Base-by-base conservation (phyloP, 768 basidiomycete species). In the Candolleomyces eurysporus region DNA sequence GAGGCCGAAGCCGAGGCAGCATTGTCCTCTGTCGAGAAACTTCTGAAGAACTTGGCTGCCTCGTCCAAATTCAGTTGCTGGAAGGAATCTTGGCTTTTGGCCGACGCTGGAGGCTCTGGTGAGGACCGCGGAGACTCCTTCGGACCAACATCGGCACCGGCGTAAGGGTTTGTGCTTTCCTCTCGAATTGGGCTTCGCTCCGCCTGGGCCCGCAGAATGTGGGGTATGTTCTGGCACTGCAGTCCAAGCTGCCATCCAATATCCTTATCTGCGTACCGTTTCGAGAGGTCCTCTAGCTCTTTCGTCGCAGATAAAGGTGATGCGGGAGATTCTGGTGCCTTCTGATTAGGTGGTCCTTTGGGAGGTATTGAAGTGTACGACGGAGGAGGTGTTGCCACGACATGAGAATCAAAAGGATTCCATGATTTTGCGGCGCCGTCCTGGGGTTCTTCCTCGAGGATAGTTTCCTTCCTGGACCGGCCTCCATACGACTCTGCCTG, bases 221-320 rank as follows among this genome's bases (percentile, higher is more conserved):
- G 32, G 1, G 51, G 51, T 10, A 52, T 22, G 11, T 52, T 26
- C 26, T 39, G 5, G 16, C 32, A 11, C 21, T 60, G 59, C 11
- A 60, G 39, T n/a, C 32, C 49, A 14, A 60, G 32, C 21, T 60
- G 59, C 59, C 59, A 60, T 7, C 59, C 59, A 17, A 60, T 40
- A 13, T 60, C 59, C 31, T 60, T 60, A 21, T 36, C 50, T n/a
- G 43, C 40, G 26, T 52, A 60, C 10, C 48, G 45, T 36, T 59
- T 31, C n/a, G 31, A 30, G 5, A 50, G 46, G 31, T 17, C 31
- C 19, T 16, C n/a, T 2, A 26, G n/a, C 5, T 50, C 46, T 21
- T 21, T 16, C 7, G 46, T 19, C 30, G 36, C 13, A 40, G 32
- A 13, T n/a, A 9, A 42, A 21, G 48, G 36, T 26, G 31, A 14